Conservation (phyloP, 2,329 filamentous ascomycete species). For the Exophiala phaeomuriformis region DNA sequence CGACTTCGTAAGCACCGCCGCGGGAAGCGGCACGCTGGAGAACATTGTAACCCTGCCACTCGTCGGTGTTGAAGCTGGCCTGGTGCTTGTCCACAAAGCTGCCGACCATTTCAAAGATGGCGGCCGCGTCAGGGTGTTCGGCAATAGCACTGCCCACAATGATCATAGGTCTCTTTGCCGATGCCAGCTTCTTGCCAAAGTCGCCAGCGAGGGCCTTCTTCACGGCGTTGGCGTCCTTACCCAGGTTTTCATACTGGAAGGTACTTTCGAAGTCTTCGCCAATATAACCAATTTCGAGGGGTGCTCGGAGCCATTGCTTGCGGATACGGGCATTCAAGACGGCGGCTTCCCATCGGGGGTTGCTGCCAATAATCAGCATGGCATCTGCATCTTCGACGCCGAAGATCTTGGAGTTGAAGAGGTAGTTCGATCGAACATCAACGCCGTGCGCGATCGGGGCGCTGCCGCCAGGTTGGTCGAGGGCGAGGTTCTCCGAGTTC, state of each 20-base stretch:
- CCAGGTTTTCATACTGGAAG: constrained; percentile 90
- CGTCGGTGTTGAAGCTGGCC: constrained; percentile 73
- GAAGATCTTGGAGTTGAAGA: constrained; percentile 92
- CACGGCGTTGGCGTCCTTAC: constrained; percentile 66
- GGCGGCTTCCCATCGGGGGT: constrained; percentile 89
- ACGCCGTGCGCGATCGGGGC: constrained; percentile 83
- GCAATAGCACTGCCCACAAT: constrained; percentile 87
- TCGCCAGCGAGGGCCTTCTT: constrained; percentile 77
- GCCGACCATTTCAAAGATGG: constrained; percentile 86
- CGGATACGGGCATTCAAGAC: constrained; percentile 93
- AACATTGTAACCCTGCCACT: constrained; percentile 98
- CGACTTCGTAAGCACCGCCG: constrained; percentile 88
- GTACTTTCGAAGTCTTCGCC: constrained; percentile 89
- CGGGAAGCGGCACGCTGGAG: constrained; percentile 89
- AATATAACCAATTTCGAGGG: constrained; percentile 84
- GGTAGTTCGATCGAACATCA: constrained; percentile 87
- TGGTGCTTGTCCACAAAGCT: constrained; percentile 90
- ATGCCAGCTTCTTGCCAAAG: constrained; percentile 86
- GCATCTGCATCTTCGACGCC: constrained; percentile 90
- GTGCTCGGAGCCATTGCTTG: constrained; percentile 95
- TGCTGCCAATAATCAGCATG: constrained; percentile 88
- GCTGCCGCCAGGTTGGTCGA: constrained; percentile 80
- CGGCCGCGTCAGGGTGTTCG: constrained; percentile 84
- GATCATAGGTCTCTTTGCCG: constrained; percentile 91
- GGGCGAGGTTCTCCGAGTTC: constrained; percentile 87